Evolutionary conservation across 805 yeast genomes (phyloP), one percentile per base, ranked within the genome.

Genomic region (Yamadazyma sp.): DNA sequence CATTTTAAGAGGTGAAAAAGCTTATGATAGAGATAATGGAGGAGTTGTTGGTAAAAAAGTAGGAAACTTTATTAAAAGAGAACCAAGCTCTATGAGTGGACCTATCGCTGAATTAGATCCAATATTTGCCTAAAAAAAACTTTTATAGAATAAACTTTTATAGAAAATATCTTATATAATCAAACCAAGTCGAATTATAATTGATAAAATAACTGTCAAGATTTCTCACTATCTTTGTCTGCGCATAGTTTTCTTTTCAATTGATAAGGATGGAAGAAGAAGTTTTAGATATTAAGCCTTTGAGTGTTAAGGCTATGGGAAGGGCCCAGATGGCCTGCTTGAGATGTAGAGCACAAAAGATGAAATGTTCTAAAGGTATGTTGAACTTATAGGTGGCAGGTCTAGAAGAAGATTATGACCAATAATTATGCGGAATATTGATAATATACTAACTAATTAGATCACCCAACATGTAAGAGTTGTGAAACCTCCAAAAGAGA

Each of bases 1-100:
- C 1, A 43, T 69, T 8, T 46, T 65, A 15, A 56, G 70, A 36
- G 74, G 74, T 3, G 22, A 50, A 2, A 42, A 62, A 7, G 55
- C 56, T 5, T 69, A 60, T 50, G 36, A 36, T 19, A 50, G 62
- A 15, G 60, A 52, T 19, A 33, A 33, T 12, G 36, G 36, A n/a
- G 36, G 36, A 4, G 36, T 33, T 23, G 26, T 33, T 7, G 36
- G 31, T 3, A 25, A 10, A 7, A 33, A 33, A 24, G 8, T 26
- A 5, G 36, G 36, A 5, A 7, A 19, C 3, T 33, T 11, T 19
- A 9, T 33, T 6, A 25, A 21, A 11, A 26, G 36, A n/a, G 31
- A 12, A n/a, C 26, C 31, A 12, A 33, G 36, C 17, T 26, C 36
- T 8, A 12, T 30, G 27, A 17, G 27, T 13, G 33, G 33, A 5